Evolutionary conservation across 2,329 filamentous ascomycete species (phyloP).

Genomic region (Talaromyces albobiverticillius): DNA sequence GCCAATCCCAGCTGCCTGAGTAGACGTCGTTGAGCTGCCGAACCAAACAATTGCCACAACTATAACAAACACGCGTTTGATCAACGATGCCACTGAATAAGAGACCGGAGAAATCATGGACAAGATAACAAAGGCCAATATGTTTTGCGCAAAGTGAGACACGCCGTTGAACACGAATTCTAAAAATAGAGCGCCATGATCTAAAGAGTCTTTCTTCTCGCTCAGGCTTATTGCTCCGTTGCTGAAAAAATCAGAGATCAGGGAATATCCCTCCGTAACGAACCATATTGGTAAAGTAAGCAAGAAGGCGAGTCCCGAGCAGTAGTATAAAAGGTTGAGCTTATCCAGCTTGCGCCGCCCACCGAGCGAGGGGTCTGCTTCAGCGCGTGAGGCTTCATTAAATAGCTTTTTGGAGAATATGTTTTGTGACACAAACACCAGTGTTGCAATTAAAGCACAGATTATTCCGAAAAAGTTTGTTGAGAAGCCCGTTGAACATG

Average conservation of each 20-base stretch:
- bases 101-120: slow-evolving; percentile 95
- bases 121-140: slow-evolving; percentile 86
- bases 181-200: slow-evolving; percentile 61
- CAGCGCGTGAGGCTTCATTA: slow-evolving; percentile 84
- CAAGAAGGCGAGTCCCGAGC: slow-evolving; percentile 87
- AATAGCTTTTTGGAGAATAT: slow-evolving; percentile 98
- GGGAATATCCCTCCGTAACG: slow-evolving; percentile 76
- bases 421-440: slow-evolving; percentile 97
- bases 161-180: slow-evolving; percentile 97
- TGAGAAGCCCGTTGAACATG: slow-evolving; percentile 86
- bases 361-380: slow-evolving; percentile 65
- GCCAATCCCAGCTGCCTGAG: slow-evolving; percentile 80
- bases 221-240: slow-evolving; percentile 77
- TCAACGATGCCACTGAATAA: slow-evolving; percentile 91
- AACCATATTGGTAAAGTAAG: slow-evolving; percentile 91
- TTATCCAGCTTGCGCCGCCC: slow-evolving; percentile 83
- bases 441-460: slow-evolving; percentile 82
- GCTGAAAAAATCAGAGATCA: slow-evolving; percentile 73
- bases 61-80: slow-evolving; percentile 97
- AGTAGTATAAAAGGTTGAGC: slow-evolving; percentile 93
- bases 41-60: slow-evolving; percentile 96
- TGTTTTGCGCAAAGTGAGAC: slow-evolving; percentile 95
- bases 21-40: slow-evolving; percentile 75
- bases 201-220: slow-evolving; percentile 70
- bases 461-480: slow-evolving; percentile 88